These are phyloP conservation scores for Athelia psychrophila DNA, from an alignment of 1,284 basidiomycete species.

Conservation along the genomic window DNA sequence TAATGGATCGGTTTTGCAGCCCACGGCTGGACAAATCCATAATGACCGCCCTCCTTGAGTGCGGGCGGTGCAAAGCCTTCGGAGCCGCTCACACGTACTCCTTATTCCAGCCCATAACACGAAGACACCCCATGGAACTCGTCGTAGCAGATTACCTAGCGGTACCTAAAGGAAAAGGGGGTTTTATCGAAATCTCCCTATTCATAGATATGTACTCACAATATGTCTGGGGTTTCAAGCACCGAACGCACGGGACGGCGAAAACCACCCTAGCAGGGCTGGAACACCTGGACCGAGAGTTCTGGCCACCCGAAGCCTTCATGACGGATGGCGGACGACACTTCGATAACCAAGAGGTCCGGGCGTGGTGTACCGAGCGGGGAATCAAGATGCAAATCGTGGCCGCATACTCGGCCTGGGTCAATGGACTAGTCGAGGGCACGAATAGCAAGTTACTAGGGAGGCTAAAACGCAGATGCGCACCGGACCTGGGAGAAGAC, in stretches of 20 bases:
- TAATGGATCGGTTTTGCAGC: neutral
- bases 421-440: constrained; percentile 22
- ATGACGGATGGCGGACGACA: constrained; percentile 23
- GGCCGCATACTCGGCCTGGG: constrained; percentile 19
- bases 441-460: constrained; percentile 18
- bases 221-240: constrained; percentile 20
- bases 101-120: constrained; percentile 14
- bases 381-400: constrained; percentile 9
- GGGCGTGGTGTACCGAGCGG: constrained; percentile 11
- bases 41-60: neutral
- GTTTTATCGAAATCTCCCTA: constrained; percentile 16
- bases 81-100: constrained; percentile 10
- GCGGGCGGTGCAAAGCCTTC: constrained; percentile 16
- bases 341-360: constrained; percentile 18
- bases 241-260: constrained; percentile 15
- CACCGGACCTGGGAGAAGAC: constrained; percentile 8
- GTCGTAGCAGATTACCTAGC: constrained; percentile 22
- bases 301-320: constrained; percentile 12
- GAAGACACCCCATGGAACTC: constrained; percentile 18
- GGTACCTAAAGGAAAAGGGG: constrained; percentile 17
- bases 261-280: constrained; percentile 14
- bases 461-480: constrained; percentile 14
- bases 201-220: constrained; percentile 17
- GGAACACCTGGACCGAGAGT: constrained; percentile 7
- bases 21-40: neutral